These are phyloP conservation scores for Dacryopinax spathularia DNA, from an alignment of 768 basidiomycete species.

Conservation along the genomic window DNA sequence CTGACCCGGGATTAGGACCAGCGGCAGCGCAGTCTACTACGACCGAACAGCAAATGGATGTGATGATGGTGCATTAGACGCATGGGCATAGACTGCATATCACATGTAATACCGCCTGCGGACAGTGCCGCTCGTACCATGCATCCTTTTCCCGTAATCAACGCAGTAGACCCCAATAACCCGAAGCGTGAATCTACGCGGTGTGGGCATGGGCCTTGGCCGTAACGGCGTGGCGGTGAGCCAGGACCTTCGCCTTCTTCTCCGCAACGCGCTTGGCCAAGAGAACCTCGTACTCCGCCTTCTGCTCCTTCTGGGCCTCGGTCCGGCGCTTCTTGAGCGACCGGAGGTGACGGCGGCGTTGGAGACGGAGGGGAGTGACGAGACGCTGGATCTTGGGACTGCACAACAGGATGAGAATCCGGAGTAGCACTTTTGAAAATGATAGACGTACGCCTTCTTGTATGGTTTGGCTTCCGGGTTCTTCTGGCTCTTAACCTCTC, in stretches of 20 bases:
- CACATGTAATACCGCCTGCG: neutral
- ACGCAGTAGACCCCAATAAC: neutral
- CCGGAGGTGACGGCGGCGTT: slow-evolving; percentile 85
- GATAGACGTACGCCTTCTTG: slow-evolving; percentile 65
- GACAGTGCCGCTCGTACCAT: neutral
- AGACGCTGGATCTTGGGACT: slow-evolving; percentile 96
- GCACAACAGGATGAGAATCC: neutral
- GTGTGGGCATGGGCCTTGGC: neutral
- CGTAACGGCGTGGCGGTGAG: neutral
- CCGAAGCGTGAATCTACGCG: neutral
- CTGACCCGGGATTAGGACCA: no score
- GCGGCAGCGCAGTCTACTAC: neutral
- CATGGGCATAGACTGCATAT: slow-evolving; percentile 5
- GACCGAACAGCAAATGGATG: neutral
- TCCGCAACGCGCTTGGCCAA: slow-evolving; percentile 82
- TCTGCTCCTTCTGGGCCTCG: slow-evolving; percentile 89
- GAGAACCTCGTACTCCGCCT: slow-evolving; percentile 81
- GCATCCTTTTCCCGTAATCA: neutral
- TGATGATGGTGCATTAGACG: slow-evolving; percentile 3
- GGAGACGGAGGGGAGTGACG: slow-evolving; percentile 87
- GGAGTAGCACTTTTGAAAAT: neutral
- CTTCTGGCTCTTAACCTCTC: slow-evolving; percentile 81
- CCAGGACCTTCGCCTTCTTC: slow-evolving; percentile 67
- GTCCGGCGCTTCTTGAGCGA: slow-evolving; percentile 77
- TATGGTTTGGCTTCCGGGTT: slow-evolving; percentile 85